Conservation (phyloP, 179 eudicot species). For the Kewa caespitosa region DNA sequence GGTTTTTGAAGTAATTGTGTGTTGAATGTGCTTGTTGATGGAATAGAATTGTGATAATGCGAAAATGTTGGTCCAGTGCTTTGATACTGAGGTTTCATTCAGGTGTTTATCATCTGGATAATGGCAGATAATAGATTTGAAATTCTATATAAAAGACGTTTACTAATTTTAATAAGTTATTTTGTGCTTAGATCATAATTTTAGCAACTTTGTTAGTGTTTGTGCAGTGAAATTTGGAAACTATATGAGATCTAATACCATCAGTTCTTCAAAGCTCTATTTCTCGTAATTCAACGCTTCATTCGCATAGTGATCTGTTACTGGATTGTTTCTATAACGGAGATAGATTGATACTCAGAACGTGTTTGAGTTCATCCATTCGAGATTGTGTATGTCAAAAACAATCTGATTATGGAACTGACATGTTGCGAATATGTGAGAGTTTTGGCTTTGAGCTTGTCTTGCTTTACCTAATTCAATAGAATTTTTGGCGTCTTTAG, state of each 20-base stretch:
- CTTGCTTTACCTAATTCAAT: not conserved
- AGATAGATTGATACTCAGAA: no score
- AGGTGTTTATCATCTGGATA: no score
- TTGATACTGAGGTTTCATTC: not conserved
- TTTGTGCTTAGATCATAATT: not conserved
- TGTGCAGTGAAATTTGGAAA: not conserved
- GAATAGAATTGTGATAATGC: not conserved
- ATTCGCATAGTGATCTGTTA: no score
- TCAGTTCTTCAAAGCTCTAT: no score
- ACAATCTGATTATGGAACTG: no score
- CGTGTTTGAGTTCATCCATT: no score
- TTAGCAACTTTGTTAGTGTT: not conserved
- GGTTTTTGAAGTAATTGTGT: not conserved
- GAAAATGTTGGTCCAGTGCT: not conserved
- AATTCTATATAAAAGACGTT: not conserved
- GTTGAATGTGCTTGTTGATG: not conserved
- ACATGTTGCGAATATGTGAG: not conserved
- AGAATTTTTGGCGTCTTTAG: not conserved
- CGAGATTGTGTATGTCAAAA: no score
- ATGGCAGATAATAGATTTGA: conserved; percentile 1
- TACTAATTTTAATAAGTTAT: not conserved
- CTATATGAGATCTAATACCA: no score
- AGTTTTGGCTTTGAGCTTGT: not conserved
- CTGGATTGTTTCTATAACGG: no score
- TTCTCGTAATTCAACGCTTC: no score